Percentiles rank a stretch among this genome's conserved stretches.
These are phyloP conservation scores for Salvia sclarea DNA, from an alignment of 305 asterid genomes.

Conservation along the genomic window DNA sequence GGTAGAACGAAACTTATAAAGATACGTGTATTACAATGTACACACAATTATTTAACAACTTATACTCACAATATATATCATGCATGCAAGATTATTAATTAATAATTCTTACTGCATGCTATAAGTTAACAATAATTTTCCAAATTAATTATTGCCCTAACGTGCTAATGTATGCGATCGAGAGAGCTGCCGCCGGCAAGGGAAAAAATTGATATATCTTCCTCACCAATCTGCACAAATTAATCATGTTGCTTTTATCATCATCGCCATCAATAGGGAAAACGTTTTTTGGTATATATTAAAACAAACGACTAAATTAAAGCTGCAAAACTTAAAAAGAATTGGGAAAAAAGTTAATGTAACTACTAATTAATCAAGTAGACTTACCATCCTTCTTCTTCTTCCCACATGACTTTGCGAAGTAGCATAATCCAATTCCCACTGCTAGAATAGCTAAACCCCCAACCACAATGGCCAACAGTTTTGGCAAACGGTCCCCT, in stretches of 20 bases:
- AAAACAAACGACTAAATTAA: neutral
- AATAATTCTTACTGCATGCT: too few relatives aligned
- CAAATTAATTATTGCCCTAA: neutral
- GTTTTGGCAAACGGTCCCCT: slow-evolving; percentile 33
- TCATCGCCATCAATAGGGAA: too few relatives aligned
- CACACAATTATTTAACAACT: too few relatives aligned
- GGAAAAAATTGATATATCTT: neutral
- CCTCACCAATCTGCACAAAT: slow-evolving; percentile 30
- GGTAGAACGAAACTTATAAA: too few relatives aligned
- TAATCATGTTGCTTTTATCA: neutral
- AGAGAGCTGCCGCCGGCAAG: too few relatives aligned
- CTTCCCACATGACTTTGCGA: slow-evolving; percentile 45
- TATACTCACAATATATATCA: too few relatives aligned
- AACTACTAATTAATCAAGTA: neutral
- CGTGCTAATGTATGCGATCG: neutral
- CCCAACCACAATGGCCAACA: slow-evolving; percentile 56
- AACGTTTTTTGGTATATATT: neutral
- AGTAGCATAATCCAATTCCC: slow-evolving; percentile 43
- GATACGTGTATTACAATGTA: too few relatives aligned
- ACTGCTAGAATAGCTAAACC: slow-evolving; percentile 44
- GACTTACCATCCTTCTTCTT: slow-evolving; percentile 59
- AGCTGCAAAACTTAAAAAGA: neutral
- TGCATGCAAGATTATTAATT: too few relatives aligned
- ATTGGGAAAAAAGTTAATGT: neutral
- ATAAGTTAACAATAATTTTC: too few relatives aligned